Percentiles rank a stretch among this genome's conserved stretches.
phyloP scores from a whole-genome alignment of 441 rosid genomes.

The Syzygium malaccense region DNA sequence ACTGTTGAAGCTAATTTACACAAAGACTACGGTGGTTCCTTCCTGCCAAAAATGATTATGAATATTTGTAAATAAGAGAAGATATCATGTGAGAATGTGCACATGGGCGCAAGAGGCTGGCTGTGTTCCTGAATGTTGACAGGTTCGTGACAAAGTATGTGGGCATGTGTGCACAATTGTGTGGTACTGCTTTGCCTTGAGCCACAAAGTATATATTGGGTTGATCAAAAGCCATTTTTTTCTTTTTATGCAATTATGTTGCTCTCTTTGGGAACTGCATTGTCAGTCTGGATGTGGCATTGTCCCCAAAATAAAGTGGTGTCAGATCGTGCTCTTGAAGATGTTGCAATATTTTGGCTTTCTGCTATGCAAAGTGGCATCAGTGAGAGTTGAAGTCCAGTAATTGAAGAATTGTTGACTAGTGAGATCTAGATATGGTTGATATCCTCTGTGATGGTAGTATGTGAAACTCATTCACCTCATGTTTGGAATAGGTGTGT shows the following conservation, averaged over 20 bases:
- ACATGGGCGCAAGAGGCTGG: neutral
- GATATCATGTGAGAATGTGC: neutral
- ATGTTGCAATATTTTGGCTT: neutral
- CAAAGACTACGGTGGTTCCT: neutral
- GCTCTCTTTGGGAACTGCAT: neutral
- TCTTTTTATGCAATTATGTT: neutral
- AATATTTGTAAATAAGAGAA: neutral
- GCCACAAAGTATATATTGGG: neutral
- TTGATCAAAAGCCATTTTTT: neutral
- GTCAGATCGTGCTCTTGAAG: neutral
- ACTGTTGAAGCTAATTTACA: neutral
- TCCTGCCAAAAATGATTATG: neutral
- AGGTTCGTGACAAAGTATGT: neutral
- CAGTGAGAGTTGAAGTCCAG: neutral
- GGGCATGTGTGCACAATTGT: neutral
- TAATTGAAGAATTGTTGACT: neutral
- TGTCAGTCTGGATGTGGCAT: neutral
- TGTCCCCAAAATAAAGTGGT: neutral
- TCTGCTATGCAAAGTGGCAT: neutral
- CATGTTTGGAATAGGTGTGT: neutral
- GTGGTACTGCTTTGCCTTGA: neutral
- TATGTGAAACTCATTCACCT: neutral
- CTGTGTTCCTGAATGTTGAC: neutral
- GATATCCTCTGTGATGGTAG: neutral
- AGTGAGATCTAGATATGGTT: neutral